These are phyloP conservation scores for Passiflora organensis DNA, from an alignment of 345 rosid species.

Conservation along the genomic window DNA sequence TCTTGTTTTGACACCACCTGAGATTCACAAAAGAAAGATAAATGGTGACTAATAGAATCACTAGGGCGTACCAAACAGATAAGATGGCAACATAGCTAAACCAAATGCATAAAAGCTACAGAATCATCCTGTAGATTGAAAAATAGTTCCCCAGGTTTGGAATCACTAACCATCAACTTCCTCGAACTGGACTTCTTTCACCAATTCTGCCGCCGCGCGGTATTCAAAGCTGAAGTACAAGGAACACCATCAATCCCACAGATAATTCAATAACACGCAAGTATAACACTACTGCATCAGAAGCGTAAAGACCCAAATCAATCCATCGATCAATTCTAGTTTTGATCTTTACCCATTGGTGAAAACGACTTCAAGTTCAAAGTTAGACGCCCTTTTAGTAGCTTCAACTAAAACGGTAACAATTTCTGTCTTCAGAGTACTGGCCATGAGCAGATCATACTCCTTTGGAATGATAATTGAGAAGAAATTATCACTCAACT, in stretches of 20 bases:
- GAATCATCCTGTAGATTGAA: too few species aligned
- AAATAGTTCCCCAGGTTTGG: too few species aligned
- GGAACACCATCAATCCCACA: background rate
- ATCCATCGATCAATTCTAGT: too few species aligned
- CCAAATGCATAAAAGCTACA: too few species aligned
- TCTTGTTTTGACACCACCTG: too few species aligned
- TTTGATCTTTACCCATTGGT: conserved; percentile 89
- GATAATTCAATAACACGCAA: background rate
- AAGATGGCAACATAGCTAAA: too few species aligned
- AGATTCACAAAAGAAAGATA: too few species aligned
- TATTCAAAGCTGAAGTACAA: conserved; percentile 61
- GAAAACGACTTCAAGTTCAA: conserved; percentile 75
- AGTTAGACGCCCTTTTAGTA: conserved; percentile 66
- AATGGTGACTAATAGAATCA: too few species aligned
- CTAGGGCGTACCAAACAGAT: too few species aligned
- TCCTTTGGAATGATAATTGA: conserved; percentile 80
- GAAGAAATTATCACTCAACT: conserved; percentile 79
- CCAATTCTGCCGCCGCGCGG: conserved; percentile 65
- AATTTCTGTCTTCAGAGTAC: conserved; percentile 86
- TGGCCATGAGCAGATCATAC: conserved; percentile 91
- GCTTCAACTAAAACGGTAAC: conserved; percentile 77
- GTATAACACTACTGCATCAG: background rate
- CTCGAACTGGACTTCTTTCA: conserved; percentile 77
- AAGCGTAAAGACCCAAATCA: too few species aligned
- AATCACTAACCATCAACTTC: conserved; percentile 56